A percentile compares a stretch with the other conserved stretches of the same genome.
Conservation (phyloP, 1,284 basidiomycete species). For the Xerocomus minutiporus region DNA sequence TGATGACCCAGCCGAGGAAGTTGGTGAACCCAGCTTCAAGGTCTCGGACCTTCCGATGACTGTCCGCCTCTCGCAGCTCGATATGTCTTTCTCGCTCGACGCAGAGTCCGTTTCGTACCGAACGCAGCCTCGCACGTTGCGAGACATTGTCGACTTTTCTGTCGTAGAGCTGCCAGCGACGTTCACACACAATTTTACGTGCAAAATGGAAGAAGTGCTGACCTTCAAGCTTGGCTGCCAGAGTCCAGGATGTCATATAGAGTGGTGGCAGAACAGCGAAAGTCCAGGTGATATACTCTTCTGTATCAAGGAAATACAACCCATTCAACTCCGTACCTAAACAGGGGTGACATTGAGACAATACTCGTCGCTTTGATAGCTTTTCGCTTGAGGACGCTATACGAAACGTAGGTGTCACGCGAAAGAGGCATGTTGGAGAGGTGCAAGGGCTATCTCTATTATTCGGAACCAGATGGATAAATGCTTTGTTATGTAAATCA, state of each 20-base stretch:
- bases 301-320: no score
- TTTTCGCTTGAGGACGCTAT: background rate
- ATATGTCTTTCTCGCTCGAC: slow-evolving; percentile 1
- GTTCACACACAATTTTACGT: slow-evolving; percentile 5
- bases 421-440: no score
- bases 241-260: slow-evolving; percentile 3
- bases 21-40: background rate
- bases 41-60: slow-evolving; percentile 2
- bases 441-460: no score
- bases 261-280: slow-evolving; percentile 6
- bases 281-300: slow-evolving; percentile 2
- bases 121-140: slow-evolving; percentile 1
- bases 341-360: slow-evolving; percentile 1
- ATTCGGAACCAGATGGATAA: no score
- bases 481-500: no score
- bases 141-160: slow-evolving; percentile 1
- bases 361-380: background rate
- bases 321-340: background rate
- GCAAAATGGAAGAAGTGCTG: slow-evolving; percentile 4
- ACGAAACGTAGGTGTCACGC: no score
- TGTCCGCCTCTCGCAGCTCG: slow-evolving; percentile 4
- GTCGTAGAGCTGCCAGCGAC: background rate
- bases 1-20: background rate
- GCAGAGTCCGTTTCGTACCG: slow-evolving; percentile 3
- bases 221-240: slow-evolving; percentile 5